Conservation (phyloP, 768 basidiomycete genomes). For the Agrocybe praecox region DNA sequence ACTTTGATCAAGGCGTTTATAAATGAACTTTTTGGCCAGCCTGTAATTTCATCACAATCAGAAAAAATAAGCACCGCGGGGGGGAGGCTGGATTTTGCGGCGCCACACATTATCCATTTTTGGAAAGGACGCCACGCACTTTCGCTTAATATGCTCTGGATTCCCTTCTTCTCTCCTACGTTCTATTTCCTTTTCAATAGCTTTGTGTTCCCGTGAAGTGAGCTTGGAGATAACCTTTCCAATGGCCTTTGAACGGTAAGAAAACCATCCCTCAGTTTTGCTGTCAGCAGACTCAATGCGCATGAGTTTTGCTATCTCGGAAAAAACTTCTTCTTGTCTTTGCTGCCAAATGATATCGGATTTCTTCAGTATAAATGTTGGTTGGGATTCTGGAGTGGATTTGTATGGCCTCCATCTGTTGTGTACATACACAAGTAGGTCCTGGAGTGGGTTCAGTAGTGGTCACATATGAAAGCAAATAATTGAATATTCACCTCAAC, state of each 20-base stretch:
- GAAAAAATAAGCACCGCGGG: too few species aligned
- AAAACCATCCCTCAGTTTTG: background rate
- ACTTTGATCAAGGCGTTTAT: background rate
- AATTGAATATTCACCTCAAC: too few species aligned
- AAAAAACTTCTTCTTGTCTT: background rate
- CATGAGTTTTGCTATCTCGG: background rate
- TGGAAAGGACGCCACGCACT: background rate
- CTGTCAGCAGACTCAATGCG: background rate
- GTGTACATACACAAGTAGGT: background rate
- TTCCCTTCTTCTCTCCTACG: background rate
- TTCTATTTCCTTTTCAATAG: background rate
- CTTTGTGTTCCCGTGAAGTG: background rate
- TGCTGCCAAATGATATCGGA: background rate
- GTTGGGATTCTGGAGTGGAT: background rate
- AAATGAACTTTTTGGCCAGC: background rate
- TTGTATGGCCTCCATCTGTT: background rate
- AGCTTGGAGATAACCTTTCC: background rate
- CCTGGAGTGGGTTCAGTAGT: background rate
- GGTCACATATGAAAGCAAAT: too few species aligned
- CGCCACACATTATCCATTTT: background rate
- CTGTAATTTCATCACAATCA: background rate
- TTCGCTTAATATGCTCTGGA: background rate
- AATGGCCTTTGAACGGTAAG: background rate
- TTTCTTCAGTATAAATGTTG: background rate
- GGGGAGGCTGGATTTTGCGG: too few species aligned